Conservation (phyloP, 331 rosid genomes). For the Telfairia occidentalis region DNA sequence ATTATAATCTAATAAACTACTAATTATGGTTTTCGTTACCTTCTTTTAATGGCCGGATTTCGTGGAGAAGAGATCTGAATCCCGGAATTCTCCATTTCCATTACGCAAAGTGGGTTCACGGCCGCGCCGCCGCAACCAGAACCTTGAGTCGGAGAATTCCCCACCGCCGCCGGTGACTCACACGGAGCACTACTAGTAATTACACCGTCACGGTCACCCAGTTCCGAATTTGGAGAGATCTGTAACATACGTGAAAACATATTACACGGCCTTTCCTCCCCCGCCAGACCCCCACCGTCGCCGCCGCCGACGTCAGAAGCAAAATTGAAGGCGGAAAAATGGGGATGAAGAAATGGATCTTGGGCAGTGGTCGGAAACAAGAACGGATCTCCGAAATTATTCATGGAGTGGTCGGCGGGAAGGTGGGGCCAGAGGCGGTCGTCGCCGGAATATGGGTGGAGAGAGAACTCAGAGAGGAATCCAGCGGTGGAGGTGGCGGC, state of each 20-base stretch:
- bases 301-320: slow-evolving; percentile 14
- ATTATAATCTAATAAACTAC: no score
- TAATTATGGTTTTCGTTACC: slow-evolving; percentile 23
- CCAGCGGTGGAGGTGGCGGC: not conserved
- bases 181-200: slow-evolving; percentile 14
- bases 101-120: slow-evolving; percentile 29
- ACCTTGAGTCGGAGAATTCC: not conserved
- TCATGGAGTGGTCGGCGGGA: not conserved
- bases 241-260: slow-evolving; percentile 78
- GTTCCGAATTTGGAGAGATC: slow-evolving; percentile 55
- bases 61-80: slow-evolving; percentile 94
- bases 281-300: slow-evolving; percentile 10
- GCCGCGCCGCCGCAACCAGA: slow-evolving; percentile 11
- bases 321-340: not conserved
- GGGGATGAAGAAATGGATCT: not conserved
- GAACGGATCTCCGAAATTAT: slow-evolving; percentile 1
- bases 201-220: slow-evolving; percentile 14
- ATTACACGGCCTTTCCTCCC: slow-evolving; percentile 28
- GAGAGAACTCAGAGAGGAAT: not conserved
- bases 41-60: slow-evolving; percentile 74
- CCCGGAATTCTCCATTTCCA: slow-evolving; percentile 35
- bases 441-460: not conserved
- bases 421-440: not conserved
- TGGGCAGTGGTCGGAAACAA: not conserved
- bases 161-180: not conserved